Base-by-base conservation (phyloP, 345 rosid genomes). In the Linum tenue region DNA sequence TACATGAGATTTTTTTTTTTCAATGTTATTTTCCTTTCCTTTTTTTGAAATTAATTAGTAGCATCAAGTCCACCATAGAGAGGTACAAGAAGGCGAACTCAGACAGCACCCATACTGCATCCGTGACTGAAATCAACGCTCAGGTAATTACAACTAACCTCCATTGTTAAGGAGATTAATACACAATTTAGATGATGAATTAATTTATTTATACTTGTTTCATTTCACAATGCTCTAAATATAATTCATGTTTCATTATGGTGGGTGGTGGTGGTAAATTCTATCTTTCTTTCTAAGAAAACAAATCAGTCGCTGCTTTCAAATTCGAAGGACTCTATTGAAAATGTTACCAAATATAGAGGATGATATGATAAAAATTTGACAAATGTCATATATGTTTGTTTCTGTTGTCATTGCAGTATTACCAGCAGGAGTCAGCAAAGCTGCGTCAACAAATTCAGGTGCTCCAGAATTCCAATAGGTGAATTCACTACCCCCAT, bases 351-450 rank as follows among this genome's bases (percentile, higher is more conserved):
- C 31, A 22, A 22, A 22, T 22, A 22, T 22, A 22, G 31, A 22
- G 31, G 31, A 22, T 22, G 31, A 22, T 22, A 22, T 22, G 1
- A 22, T n/a, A 22, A 22, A 22, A 22, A 0, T 22, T 22, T 22
- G 31, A 22, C 31, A 22, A 22, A 22, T 22, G 31, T 22, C 31
- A 22, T 22, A 22, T 22, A 44, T 12, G 41, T 12, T 31, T 12
- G 41, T 12, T 31, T 55, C 35, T 63, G 51, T 55, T 66, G 31
- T 64, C 37, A 14, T 62, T 72, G 51, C 73, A 94, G 99, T 94
- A 91, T 72, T 91, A 94, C 72, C 97, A 94, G 64, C 97, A 91
- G 78, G 99, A 94, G 74, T 94, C 96, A 51, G 91, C 91, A 40
- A 94, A 94, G 84, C 83, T 94, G 59, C 74, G 92, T 51, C 96